These are phyloP conservation scores for Sergeia podlipaevii DNA, from an alignment of 208 protist species.

Conservation along the genomic window DNA sequence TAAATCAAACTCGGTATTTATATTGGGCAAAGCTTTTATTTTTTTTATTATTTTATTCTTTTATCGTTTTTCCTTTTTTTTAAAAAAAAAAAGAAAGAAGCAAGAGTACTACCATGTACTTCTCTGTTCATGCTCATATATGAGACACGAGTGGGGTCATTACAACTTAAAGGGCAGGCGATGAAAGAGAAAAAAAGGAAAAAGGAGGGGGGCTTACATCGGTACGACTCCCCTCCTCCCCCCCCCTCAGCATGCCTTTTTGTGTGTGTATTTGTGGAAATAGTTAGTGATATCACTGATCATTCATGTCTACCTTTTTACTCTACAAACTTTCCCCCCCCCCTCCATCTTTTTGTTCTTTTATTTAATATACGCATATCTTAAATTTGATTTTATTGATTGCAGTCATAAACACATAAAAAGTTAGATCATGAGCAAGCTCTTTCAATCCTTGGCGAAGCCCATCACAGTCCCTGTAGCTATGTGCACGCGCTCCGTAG, in stretches of 20 bases:
- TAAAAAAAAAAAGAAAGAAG: constrained; percentile 9
- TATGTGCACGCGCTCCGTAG: constrained; percentile 29
- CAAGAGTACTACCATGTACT: constrained; percentile 1
- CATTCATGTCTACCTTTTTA: constrained; percentile 1
- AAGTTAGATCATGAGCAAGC: constrained; percentile 40
- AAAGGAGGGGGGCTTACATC: too few species aligned
- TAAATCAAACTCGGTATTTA: neutral
- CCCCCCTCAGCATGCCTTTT: neutral
- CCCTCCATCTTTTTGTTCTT: neutral
- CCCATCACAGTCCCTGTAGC: constrained; percentile 48
- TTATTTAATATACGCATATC: constrained; percentile 11
- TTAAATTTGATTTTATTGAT: too few species aligned
- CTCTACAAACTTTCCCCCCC: neutral
- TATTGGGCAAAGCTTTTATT: neutral
- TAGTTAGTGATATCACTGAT: neutral
- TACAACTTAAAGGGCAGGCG: too few species aligned
- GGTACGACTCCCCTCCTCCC: neutral
- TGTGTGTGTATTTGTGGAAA: neutral
- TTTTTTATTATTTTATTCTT: neutral
- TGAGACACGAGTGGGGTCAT: too few species aligned
- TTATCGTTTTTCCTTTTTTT: neutral
- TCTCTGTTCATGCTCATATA: neutral
- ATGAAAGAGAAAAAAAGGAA: too few species aligned
- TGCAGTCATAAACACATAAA: constrained; percentile 2
- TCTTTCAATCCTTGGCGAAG: constrained; percentile 28